Conservation (phyloP, 495 filamentous ascomycete genomes). For the Trichocladium antarcticum region DNA sequence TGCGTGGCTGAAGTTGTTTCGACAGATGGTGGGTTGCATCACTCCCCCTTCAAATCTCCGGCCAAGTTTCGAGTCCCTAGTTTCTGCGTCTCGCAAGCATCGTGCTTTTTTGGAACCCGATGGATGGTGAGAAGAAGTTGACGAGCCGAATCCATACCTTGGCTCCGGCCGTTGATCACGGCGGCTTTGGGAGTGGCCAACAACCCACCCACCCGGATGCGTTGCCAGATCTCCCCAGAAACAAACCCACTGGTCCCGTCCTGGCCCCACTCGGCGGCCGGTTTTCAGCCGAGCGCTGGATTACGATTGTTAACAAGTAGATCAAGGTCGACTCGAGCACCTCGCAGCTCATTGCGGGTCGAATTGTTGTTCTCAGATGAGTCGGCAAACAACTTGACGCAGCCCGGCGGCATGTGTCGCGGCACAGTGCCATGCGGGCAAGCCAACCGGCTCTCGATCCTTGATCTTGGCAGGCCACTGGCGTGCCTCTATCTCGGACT, state of each 20-base stretch:
- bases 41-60: neutral
- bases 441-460: constrained; percentile 2
- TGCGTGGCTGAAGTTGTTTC: neutral
- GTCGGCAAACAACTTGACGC: constrained; percentile 1
- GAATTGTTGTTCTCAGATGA: too few relatives aligned
- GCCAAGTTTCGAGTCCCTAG: neutral
- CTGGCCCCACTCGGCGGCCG: too few relatives aligned
- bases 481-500: neutral
- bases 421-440: neutral
- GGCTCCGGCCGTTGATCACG: neutral
- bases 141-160: constrained; percentile 2
- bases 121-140: neutral
- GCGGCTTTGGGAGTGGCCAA: too few relatives aligned
- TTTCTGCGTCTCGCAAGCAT: neutral
- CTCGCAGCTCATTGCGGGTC: too few relatives aligned
- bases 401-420: neutral
- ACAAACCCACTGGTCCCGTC: too few relatives aligned
- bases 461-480: constrained; percentile 13
- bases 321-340: too few relatives aligned
- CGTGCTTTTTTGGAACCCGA: too few relatives aligned
- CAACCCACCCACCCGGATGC: too few relatives aligned
- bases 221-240: too few relatives aligned
- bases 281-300: too few relatives aligned
- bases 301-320: too few relatives aligned
- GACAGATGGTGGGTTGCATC: neutral